Base-by-base conservation (phyloP, 345 rosid species). In the Citrus mangshanensis region DNA sequence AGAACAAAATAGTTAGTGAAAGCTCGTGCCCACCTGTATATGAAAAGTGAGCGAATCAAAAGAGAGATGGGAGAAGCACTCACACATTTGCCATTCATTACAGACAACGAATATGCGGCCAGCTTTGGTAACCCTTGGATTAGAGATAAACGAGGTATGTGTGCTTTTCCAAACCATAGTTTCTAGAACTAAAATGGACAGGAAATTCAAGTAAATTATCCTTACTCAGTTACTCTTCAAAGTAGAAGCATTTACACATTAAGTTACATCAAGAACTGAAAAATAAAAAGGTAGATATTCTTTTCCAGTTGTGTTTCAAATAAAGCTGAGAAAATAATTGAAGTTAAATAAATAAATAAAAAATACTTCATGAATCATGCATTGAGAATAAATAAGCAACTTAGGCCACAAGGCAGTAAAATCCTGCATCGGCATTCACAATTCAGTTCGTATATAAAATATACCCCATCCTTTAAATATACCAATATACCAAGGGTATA, bases 121-220 rank as follows among this genome's bases (percentile, higher is more conserved):
- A 87, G 63, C 81, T 86, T 90, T 12, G 92, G 84, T 38, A 90
- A 55, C 64, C 91, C 91, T 66, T 34, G 81, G 25, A 75, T 82
- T 61, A 72, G 88, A 65, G 91, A 84, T 60, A 87, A 63, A 37
- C 89, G 89, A 32, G 92, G 91, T 72, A 90, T 74, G 80, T 90
- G 91, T 46, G 91, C 91, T 81, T 90, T 89, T 86, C 89, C 61
- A 32, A 59, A 21, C 94, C 89, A 89, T 68, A 87, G 56, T 81
- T 86, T 91, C 72, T 87, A 73, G 67, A 89, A 87, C 94, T 89
- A 61, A 40, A 78, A 76, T 55, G 22, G 54, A 64, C 66, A 71
- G 49, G 75, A 73, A 71, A 59, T 8, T 40, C 4, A 7, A 68
- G 74, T 68, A 58, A 65, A 42, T 64, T 34, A 70, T 42, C 54